Percentiles rank a stretch among this genome's conserved stretches.
Evolutionary conservation across 176 grass and related monocot genomes (phyloP).

Genomic region (Rhynchospora pubera): DNA sequence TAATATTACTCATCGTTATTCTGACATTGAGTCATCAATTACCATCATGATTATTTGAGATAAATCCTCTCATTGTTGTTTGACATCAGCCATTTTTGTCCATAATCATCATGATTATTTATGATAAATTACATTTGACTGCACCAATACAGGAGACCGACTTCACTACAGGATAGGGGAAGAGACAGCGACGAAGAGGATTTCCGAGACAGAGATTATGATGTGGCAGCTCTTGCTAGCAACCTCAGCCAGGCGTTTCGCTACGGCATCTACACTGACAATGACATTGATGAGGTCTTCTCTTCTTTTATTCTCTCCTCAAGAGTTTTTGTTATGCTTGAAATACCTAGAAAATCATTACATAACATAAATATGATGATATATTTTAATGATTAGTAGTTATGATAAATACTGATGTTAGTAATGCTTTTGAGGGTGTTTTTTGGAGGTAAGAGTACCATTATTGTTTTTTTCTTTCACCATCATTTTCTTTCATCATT

Average conservation of each 20-base stretch:
- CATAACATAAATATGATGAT: background rate
- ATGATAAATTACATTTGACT: conserved; percentile 1
- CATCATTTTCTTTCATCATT: background rate
- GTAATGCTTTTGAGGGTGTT: conserved; percentile 7
- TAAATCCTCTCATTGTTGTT: background rate
- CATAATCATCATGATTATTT: conserved; percentile 7
- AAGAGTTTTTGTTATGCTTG: background rate
- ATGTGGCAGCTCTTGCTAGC: conserved; percentile 91
- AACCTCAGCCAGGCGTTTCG: conserved; percentile 92
- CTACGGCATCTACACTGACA: conserved; percentile 70
- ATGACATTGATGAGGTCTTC: conserved; percentile 84
- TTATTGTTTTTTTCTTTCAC: background rate
- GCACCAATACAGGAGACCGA: conserved; percentile 55
- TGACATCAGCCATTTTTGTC: background rate
- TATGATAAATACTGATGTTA: background rate
- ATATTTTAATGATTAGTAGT: background rate
- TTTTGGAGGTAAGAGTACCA: background rate
- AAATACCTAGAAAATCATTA: background rate
- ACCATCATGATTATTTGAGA: conserved; percentile 6
- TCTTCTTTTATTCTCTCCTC: background rate
- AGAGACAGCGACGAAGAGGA: conserved; percentile 98
- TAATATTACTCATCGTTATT: background rate
- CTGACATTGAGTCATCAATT: background rate
- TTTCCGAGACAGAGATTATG: conserved; percentile 87
- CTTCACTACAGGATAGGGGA: conserved; percentile 76